Evolutionary conservation across 176 grass and related monocot genomes (phyloP), one percentile per base, ranked within the genome.

Genomic region (Rhynchospora tenuis): DNA sequence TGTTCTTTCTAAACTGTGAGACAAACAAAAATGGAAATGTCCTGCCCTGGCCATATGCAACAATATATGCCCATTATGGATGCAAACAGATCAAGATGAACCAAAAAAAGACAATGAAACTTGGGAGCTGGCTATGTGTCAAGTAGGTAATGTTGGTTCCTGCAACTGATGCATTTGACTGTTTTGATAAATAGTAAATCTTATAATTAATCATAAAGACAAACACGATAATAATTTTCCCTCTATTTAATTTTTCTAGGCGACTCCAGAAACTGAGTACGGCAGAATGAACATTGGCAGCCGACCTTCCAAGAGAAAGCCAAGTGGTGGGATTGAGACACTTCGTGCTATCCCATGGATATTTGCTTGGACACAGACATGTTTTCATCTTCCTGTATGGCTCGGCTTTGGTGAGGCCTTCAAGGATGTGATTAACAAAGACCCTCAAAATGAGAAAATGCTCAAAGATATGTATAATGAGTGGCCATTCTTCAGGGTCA

Each of bases 401-500:
- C 93, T 99, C 72, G 96, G 96, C 79, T 99, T 95, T 85, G 89
- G 96, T 3, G 88, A 84, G 78, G 96, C 96, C 0, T 88, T 99
- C 86, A 95, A 93, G 78, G 83, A 95, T 72, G 50, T 93, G 31
- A 62, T 99, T 81, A 83, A 90, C 52, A 93, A 95, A 83, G 93
- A 95, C 83, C 91, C 90, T 47, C 89, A 83, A 64, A 99, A 95
- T 31, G 81, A 91, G 85, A 89, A 92, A 83, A 83, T 80, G 46
- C 87, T 99, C 38, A 91, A 90, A 83, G 96, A 92, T 80, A 99
- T 99, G 96, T 99, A 95, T 75, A 99, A 99, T 73, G 93, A 92
- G 80, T 99, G 96, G 96, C 96, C 96, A 84, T 99, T 99, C 85
- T 95, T 99, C 83, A 93, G 96, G 89, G 96, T 99, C 83, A 99